Evolutionary conservation across 805 yeast genomes (phyloP).

Genomic region (Lipomyces lipofer): DNA sequence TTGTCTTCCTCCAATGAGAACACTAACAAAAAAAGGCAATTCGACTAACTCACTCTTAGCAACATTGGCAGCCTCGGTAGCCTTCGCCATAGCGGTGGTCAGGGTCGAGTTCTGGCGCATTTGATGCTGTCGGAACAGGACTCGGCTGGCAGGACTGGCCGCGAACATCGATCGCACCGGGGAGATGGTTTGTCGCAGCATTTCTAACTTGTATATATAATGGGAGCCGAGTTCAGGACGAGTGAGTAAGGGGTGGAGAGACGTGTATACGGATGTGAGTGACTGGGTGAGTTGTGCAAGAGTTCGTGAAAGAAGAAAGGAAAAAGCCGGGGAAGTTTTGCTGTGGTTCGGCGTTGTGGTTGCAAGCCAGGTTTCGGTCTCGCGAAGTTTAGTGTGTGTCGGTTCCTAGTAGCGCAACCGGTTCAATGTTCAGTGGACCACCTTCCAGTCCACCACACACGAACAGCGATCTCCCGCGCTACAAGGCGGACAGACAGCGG

Average conservation of each 20-base stretch:
- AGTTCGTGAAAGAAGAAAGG: neutral
- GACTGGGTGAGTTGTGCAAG: neutral
- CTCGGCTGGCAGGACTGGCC: slow-evolving; percentile 17
- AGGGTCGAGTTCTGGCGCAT: slow-evolving; percentile 28
- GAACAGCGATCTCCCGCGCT: no score
- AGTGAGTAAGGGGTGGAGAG: neutral
- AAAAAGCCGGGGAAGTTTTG: neutral
- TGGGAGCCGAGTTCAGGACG: neutral
- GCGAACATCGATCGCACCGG: slow-evolving; percentile 21
- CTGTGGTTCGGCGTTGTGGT: no score
- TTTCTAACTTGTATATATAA: no score
- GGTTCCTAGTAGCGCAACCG: no score
- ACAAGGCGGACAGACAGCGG: no score
- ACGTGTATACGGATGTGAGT: neutral
- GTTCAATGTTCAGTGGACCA: no score
- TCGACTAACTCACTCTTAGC: slow-evolving; percentile 36
- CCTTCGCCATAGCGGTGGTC: slow-evolving; percentile 93
- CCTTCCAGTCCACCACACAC: no score
- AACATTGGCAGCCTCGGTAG: slow-evolving; percentile 87
- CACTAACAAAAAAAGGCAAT: neutral
- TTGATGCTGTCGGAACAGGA: slow-evolving; percentile 16
- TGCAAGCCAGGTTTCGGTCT: no score
- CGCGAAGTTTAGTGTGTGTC: no score
- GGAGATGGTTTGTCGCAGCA: slow-evolving; percentile 21
- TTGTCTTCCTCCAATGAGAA: no score